Evolutionary conservation across 78 protist genomes (phyloP).

Genomic region (Tieghemostelium lacteum): DNA sequence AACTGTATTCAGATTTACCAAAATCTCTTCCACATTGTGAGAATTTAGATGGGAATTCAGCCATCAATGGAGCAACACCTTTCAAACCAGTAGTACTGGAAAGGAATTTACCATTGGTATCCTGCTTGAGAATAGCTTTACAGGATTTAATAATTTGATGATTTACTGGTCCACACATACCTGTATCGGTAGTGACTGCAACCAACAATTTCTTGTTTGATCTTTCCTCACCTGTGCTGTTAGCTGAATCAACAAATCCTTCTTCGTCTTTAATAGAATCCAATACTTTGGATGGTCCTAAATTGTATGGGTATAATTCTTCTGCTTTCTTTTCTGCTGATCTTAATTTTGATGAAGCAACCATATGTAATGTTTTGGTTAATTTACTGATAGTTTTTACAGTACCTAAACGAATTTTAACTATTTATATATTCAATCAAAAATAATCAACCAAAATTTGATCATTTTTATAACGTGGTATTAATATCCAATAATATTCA

Average conservation of each 20-base stretch:
- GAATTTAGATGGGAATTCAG: slow-evolving; percentile 16
- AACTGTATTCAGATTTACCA: slow-evolving; percentile 56
- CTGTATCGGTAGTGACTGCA: slow-evolving; percentile 81
- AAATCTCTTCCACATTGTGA: slow-evolving; percentile 28
- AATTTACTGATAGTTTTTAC: slow-evolving; percentile 71
- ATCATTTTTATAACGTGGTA: not conserved
- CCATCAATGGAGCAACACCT: slow-evolving; percentile 42
- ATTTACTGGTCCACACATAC: slow-evolving; percentile 84
- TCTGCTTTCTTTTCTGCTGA: slow-evolving; percentile 77
- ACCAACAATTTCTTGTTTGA: slow-evolving; percentile 49
- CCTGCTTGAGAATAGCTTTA: slow-evolving; percentile 37
- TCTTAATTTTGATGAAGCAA: slow-evolving; percentile 81
- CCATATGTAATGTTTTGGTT: slow-evolving; percentile 83
- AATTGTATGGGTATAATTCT: slow-evolving; percentile 29
- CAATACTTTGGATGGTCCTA: slow-evolving; percentile 44
- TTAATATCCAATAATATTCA: too few species aligned
- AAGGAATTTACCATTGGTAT: not conserved
- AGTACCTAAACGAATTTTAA: slow-evolving; percentile 72
- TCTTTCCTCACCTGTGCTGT: slow-evolving; percentile 33
- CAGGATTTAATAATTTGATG: slow-evolving; percentile 39
- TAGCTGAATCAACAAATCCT: not conserved
- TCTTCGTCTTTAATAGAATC: not conserved
- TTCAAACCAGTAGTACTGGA: slow-evolving; percentile 49
- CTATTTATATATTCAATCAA: slow-evolving; percentile 14
- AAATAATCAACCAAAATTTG: not conserved